These are phyloP conservation scores for Thielaviopsis punctulata DNA, from an alignment of 2,329 filamentous ascomycete species.

Conservation along the genomic window DNA sequence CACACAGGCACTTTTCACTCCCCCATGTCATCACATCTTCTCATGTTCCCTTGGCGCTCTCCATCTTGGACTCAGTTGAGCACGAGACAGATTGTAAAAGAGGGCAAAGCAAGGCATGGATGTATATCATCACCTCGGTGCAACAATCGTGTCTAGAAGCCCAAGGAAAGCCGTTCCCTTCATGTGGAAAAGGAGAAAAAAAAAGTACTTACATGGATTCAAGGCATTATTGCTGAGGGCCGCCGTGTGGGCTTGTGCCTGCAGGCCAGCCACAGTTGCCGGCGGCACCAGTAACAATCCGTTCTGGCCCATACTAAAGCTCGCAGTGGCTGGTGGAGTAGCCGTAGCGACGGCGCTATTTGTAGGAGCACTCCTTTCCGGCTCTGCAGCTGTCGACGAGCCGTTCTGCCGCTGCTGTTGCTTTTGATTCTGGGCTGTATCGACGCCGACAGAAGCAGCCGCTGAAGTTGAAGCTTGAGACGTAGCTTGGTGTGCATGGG, in stretches of 20 bases:
- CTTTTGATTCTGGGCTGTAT: constrained; percentile 16
- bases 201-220: constrained; percentile 51
- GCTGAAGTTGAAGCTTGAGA: not conserved
- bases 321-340: constrained; percentile 1
- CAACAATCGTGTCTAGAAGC: not conserved
- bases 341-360: constrained; percentile 12
- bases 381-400: not conserved
- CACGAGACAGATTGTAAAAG: too few species aligned
- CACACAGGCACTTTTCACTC: too few species aligned
- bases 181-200: constrained; percentile 4
- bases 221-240: constrained; percentile 33
- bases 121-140: too few species aligned
- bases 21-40: too few species aligned
- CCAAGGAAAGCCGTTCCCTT: too few species aligned
- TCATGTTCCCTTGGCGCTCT: too few species aligned
- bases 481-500: not conserved
- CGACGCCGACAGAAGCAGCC: not conserved
- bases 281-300: constrained; percentile 53
- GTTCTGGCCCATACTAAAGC: constrained; percentile 28
- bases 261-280: constrained; percentile 48
- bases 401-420: constrained; percentile 13
- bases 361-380: constrained; percentile 4
- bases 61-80: too few species aligned
- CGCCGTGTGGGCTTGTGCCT: constrained; percentile 32
- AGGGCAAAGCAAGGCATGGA: too few species aligned